phyloP scores from a whole-genome alignment of 495 filamentous ascomycete genomes.

The Tuber umbilicatum region DNA sequence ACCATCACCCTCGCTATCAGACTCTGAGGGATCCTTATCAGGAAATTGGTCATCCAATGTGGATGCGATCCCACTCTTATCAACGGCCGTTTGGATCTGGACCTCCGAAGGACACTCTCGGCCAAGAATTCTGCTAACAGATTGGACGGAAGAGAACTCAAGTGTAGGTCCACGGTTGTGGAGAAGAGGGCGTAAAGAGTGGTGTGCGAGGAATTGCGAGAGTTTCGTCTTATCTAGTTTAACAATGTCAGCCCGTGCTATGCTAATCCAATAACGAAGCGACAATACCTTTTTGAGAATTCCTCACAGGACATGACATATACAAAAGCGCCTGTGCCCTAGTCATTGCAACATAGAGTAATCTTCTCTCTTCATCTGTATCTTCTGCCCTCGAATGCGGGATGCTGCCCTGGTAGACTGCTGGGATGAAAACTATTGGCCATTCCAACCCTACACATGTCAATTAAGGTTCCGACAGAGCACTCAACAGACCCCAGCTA shows the following conservation, averaged over 20 bases:
- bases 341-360: slow-evolving; percentile 98
- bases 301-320: slow-evolving; percentile 68
- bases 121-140: slow-evolving; percentile 58
- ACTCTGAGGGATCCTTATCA: slow-evolving; percentile 49
- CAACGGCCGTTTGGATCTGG: slow-evolving; percentile 48
- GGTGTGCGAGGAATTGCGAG: slow-evolving; percentile 57
- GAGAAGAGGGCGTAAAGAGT: slow-evolving; percentile 49
- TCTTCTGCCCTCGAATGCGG: slow-evolving; percentile 92
- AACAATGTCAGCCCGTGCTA: slow-evolving; percentile 22
- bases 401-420: slow-evolving; percentile 83
- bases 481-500: background rate
- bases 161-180: slow-evolving; percentile 55
- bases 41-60: slow-evolving; percentile 61
- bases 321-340: slow-evolving; percentile 87
- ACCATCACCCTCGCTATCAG: slow-evolving; percentile 36
- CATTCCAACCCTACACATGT: slow-evolving; percentile 69
- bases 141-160: slow-evolving; percentile 50
- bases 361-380: slow-evolving; percentile 75
- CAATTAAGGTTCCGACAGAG: background rate
- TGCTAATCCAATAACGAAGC: slow-evolving; percentile 5
- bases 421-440: slow-evolving; percentile 94
- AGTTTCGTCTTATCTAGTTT: slow-evolving; percentile 54
- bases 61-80: slow-evolving; percentile 46
- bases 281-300: slow-evolving; percentile 48
- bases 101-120: slow-evolving; percentile 50